These are phyloP conservation scores for Leucoagaricus sp. DNA, from an alignment of 1,284 basidiomycete species.

Conservation along the genomic window DNA sequence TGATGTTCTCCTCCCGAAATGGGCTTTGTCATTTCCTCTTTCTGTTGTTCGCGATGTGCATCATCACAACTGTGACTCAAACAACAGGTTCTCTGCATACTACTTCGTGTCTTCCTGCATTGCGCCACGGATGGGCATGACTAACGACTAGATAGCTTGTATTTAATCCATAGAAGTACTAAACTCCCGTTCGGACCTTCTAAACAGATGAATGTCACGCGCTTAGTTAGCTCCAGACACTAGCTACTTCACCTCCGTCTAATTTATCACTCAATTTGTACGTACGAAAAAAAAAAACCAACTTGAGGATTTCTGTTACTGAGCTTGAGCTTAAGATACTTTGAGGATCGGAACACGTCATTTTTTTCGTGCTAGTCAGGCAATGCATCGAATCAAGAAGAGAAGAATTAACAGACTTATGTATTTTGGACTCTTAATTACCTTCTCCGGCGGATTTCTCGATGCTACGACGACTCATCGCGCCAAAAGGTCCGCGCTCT, in stretches of 20 bases:
- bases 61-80: neutral
- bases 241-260: neutral
- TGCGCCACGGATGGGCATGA: neutral
- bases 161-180: neutral
- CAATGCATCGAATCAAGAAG: neutral
- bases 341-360: neutral
- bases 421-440: no score
- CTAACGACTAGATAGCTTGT: no score
- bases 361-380: neutral
- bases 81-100: neutral
- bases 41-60: neutral
- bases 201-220: neutral
- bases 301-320: neutral
- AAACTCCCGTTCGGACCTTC: slow-evolving; percentile 6
- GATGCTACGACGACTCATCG: no score
- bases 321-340: no score
- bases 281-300: neutral
- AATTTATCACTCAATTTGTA: neutral
- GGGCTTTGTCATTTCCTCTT: neutral
- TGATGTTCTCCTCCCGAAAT: neutral
- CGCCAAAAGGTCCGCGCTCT: no score
- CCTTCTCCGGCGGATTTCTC: no score
- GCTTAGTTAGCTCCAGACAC: neutral
- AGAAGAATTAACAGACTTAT: neutral
- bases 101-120: slow-evolving; percentile 3